These are phyloP conservation scores for Alternaria novae-zelandiae DNA, from an alignment of 2,329 filamentous ascomycete genomes.

Conservation along the genomic window DNA sequence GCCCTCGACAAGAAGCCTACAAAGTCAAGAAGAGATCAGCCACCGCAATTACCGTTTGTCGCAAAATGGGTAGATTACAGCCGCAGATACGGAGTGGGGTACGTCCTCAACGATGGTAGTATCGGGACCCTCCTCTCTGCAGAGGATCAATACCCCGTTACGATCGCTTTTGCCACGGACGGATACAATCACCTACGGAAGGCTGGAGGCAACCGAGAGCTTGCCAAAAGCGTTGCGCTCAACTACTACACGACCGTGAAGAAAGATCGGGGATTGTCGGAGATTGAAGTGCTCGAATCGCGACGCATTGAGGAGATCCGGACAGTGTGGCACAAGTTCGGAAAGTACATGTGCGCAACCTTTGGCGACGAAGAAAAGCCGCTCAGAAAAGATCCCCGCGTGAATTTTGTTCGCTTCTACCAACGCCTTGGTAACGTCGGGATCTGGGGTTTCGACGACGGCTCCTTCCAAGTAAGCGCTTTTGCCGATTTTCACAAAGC, in stretches of 20 bases:
- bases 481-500: background rate
- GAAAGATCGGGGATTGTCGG: conserved; percentile 67
- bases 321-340: conserved; percentile 72
- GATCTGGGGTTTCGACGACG: conserved; percentile 81
- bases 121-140: conserved; percentile 70
- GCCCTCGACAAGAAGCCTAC: conserved; percentile 50
- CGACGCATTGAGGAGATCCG: conserved; percentile 62
- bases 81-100: conserved; percentile 84
- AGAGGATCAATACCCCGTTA: conserved; percentile 63
- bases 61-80: conserved; percentile 88
- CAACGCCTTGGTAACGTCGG: conserved; percentile 81
- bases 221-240: conserved; percentile 55
- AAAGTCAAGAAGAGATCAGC: conserved; percentile 55
- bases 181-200: conserved; percentile 74
- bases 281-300: conserved; percentile 66
- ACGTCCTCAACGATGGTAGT: conserved; percentile 81
- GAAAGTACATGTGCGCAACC: conserved; percentile 68
- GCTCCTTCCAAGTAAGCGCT: conserved; percentile 73
- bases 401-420: conserved; percentile 75
- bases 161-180: conserved; percentile 73
- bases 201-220: conserved; percentile 65
- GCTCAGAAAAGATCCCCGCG: conserved; percentile 53
- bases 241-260: conserved; percentile 75
- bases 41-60: conserved; percentile 62
- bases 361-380: conserved; percentile 55